Evolutionary conservation across 768 basidiomycete species (phyloP).

Genomic region (Imleria badia): DNA sequence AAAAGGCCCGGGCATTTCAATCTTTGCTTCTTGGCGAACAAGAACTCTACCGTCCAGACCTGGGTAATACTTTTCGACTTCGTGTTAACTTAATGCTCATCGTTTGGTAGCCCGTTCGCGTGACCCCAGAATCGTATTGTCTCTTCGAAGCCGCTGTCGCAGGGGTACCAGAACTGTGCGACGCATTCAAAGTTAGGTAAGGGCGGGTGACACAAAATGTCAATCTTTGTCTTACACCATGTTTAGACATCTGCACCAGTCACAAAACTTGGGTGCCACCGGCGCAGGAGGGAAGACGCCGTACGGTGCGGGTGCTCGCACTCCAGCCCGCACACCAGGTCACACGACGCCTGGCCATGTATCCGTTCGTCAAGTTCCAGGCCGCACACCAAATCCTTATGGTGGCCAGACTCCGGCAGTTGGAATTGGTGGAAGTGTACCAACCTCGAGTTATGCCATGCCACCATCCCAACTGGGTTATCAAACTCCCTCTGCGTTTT

Average conservation of each 20-base stretch:
- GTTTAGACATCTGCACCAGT: conserved; percentile 72
- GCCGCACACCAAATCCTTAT: conserved; percentile 82
- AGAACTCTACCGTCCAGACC: conserved; percentile 83
- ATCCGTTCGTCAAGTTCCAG: conserved; percentile 66
- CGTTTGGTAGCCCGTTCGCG: conserved; percentile 69
- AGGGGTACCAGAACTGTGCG: conserved; percentile 90
- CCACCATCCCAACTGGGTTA: conserved; percentile 40
- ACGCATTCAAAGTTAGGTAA: conserved; percentile 92
- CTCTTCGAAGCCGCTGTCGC: conserved; percentile 88
- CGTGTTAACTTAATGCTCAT: neutral
- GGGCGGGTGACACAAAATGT: conserved; percentile 9
- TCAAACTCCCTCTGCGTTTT: conserved; percentile 36
- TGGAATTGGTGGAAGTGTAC: conserved; percentile 29
- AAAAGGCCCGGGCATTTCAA: conserved; percentile 91
- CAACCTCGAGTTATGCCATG: conserved; percentile 30
- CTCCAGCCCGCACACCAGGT: conserved; percentile 74
- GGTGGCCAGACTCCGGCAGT: conserved; percentile 41
- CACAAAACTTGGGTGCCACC: conserved; percentile 56
- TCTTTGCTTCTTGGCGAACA: conserved; percentile 90
- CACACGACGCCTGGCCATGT: conserved; percentile 77
- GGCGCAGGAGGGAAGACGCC: conserved; percentile 75
- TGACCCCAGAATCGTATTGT: conserved; percentile 85
- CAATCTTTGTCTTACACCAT: conserved; percentile 7
- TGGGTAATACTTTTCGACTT: conserved; percentile 57
- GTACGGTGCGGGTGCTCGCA: conserved; percentile 70